Conservation (phyloP, 2,329 filamentous ascomycete genomes). For the Alternaria infectoria region DNA sequence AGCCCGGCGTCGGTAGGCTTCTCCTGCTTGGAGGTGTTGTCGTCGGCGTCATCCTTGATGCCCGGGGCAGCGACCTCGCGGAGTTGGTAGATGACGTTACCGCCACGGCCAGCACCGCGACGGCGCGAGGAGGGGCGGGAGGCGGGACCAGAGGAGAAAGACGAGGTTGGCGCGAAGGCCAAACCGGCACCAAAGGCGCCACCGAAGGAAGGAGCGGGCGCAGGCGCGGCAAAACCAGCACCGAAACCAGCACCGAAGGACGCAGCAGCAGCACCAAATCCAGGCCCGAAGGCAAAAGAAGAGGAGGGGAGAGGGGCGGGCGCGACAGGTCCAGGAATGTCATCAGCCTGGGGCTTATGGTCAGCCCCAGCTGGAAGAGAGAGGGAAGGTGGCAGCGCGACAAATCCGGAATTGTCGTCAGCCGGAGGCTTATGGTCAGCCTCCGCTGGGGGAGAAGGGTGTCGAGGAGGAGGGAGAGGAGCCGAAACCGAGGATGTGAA, state of each 20-base stretch:
- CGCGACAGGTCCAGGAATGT: neutral
- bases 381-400: neutral
- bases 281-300: neutral
- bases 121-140: neutral
- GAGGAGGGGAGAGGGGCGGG: neutral
- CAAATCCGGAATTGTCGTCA: neutral
- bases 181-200: neutral
- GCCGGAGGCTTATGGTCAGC: neutral
- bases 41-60: neutral
- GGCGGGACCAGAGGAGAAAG: neutral
- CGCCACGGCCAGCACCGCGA: neutral
- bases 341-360: constrained; percentile 1
- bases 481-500: neutral
- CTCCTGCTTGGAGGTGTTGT: neutral
- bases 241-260: neutral
- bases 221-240: neutral
- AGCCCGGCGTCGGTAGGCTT: neutral
- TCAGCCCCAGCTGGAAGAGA: constrained; percentile 1
- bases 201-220: neutral
- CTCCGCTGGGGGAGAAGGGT: neutral
- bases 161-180: neutral
- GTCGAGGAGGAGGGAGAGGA: neutral
- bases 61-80: neutral
- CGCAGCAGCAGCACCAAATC: neutral
- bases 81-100: neutral